Evolutionary conservation across 495 filamentous ascomycete genomes (phyloP).

Genomic region (Penicillium bovifimosum): DNA sequence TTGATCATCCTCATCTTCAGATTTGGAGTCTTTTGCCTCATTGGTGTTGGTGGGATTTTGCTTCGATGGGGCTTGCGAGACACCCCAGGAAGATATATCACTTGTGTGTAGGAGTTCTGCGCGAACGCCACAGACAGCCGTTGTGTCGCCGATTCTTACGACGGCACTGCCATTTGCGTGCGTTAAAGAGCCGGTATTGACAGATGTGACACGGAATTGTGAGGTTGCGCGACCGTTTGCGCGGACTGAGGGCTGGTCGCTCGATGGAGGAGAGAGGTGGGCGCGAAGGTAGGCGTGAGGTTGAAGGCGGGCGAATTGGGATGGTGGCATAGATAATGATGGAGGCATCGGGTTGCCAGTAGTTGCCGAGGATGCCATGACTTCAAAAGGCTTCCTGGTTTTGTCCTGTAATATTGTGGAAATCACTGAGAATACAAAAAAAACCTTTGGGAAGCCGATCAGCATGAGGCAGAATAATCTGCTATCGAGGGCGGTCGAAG

Average conservation of each 20-base stretch:
- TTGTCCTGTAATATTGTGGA: slow-evolving; percentile 7
- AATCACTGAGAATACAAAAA: slow-evolving; percentile 21
- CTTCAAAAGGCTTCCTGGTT: not conserved
- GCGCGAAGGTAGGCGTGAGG: slow-evolving; percentile 85
- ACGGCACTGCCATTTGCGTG: slow-evolving; percentile 87
- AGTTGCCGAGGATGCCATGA: slow-evolving; percentile 24
- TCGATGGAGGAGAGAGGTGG: slow-evolving; percentile 64
- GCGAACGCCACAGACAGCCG: slow-evolving; percentile 84
- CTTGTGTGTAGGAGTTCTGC: slow-evolving; percentile 74
- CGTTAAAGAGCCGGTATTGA: slow-evolving; percentile 74
- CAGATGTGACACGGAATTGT: slow-evolving; percentile 60
- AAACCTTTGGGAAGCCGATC: slow-evolving; percentile 13
- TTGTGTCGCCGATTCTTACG: slow-evolving; percentile 81
- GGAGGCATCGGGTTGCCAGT: slow-evolving; percentile 25
- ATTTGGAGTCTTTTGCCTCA: slow-evolving; percentile 5
- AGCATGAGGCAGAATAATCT: slow-evolving; percentile 30
- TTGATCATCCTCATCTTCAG: slow-evolving; percentile 44
- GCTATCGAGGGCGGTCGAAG: slow-evolving; percentile 5
- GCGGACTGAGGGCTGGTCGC: slow-evolving; percentile 54
- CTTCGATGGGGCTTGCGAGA: slow-evolving; percentile 25
- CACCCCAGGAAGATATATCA: slow-evolving; percentile 61
- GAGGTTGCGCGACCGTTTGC: slow-evolving; percentile 71
- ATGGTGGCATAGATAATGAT: slow-evolving; percentile 65
- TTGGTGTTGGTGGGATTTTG: slow-evolving; percentile 22
- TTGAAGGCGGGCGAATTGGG: slow-evolving; percentile 83